Evolutionary conservation across 768 basidiomycete genomes (phyloP), one percentile per base, ranked within the genome.

Genomic region (Cyclocybe cylindracea): DNA sequence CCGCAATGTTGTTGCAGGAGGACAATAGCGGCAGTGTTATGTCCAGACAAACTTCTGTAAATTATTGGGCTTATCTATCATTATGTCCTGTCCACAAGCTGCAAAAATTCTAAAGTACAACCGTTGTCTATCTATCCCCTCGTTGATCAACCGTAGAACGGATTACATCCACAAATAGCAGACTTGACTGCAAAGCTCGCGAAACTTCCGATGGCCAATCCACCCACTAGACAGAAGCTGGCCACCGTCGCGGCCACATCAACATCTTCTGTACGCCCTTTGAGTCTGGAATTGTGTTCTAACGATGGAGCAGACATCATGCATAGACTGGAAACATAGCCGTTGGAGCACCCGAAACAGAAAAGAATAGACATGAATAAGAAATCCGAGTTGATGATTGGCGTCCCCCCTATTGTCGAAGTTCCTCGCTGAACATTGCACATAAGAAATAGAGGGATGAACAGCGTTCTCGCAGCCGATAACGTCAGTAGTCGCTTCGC

Each of bases 221-320:
- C 93, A 4, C 82, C 85, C 1, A 90, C 86, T 3, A 93, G 65
- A 55, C 81, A 89, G 70, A 94, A 94, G 57, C 80, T 85, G 4
- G 84, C 83, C 10, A 96, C 76, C 0, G 89, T 90, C 4, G 92
- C 93, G 4, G 91, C 91, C 9, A 89, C 77, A 61, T 95, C 93
- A 18, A 94, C 87, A 61, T 95, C 89, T 53, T 90, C 86, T 44
- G 76, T 75, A 39, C 80, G 73, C 6, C 87, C 86, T 57, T 82
- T 78, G 44, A 95, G 67, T 39, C 78, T 75, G 11, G 84, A 84
- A 62, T 95, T 95, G 61, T 93, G 87, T 54, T 86, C 82, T 2
- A 91, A 69, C 2, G 91, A 93, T 2, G 93, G 83, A 8, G 86
- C 90, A 31, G 88, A 76, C 74, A 96, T 93, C 82, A 93, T 84